These are phyloP conservation scores for Dendrobium catenatum DNA, from an alignment of 106 monocot species.

Conservation along the genomic window DNA sequence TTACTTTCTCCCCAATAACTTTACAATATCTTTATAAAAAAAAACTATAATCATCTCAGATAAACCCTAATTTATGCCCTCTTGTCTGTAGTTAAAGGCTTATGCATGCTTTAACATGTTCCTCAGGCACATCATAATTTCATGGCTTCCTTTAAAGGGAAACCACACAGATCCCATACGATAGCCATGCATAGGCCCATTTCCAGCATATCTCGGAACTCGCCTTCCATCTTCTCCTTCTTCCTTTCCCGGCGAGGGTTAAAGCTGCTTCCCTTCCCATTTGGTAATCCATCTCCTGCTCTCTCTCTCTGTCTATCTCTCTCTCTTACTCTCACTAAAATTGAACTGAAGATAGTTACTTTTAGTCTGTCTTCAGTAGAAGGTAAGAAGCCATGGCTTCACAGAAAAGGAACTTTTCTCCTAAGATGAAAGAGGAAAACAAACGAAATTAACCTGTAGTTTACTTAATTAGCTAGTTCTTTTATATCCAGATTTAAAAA, in stretches of 20 bases:
- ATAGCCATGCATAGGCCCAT: slow-evolving; percentile 1
- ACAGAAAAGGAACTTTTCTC: not conserved
- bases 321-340: not conserved
- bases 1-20: too few relatives aligned
- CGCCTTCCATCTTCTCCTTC: slow-evolving; percentile 1
- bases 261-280: not conserved
- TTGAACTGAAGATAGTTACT: not conserved
- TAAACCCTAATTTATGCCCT: too few relatives aligned
- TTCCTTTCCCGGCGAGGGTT: not conserved
- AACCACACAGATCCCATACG: not conserved
- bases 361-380: not conserved
- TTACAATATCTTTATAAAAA: too few relatives aligned
- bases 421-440: not conserved
- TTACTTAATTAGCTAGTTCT: not conserved
- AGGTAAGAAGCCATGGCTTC: not conserved
- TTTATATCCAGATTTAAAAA: not conserved
- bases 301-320: not conserved
- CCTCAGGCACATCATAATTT: not conserved
- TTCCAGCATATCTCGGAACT: slow-evolving; percentile 7
- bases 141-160: not conserved
- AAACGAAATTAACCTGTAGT: not conserved
- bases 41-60: too few relatives aligned
- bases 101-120: not conserved
- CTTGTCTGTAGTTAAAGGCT: too few relatives aligned
- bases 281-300: not conserved